Base-by-base conservation (phyloP, 352 stramenopile species). In the Phytophthora hibernalis region DNA sequence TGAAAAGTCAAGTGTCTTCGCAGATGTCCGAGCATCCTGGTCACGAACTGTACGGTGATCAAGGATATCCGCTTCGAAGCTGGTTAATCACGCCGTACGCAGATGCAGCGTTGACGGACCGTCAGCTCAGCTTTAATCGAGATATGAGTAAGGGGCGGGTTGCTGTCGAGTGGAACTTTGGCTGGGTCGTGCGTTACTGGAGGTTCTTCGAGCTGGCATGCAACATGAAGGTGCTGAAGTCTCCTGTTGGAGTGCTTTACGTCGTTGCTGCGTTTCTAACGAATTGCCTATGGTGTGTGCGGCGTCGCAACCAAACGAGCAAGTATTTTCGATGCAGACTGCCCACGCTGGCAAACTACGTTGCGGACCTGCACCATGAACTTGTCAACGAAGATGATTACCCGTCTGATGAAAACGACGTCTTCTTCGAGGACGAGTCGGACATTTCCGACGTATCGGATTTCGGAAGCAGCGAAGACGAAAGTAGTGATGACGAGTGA, bases 121-220 rank as follows among this genome's bases (percentile, higher is more conserved):
- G 6, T 1, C 24, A 61, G 22, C 30, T 18, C 3, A 3, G 8
- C 0, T 61, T 61, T 47, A 61, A 53, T 20, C 18, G n/a, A 8
- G 54, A 54, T 31, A 11, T 61, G 5, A 53, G 24, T 18, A 51
- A 30, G 48, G 42, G 9, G 16, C 18, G 53, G 7, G 22, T 61
- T n/a, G 53, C 53, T 0, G 53, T 61, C 0, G 40, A 61, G 6
- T 61, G 53, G 53, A 16, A 20, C 22, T 61, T 61, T 30, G 28
- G 53, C 6, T 61, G 53, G 53, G 6, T 61, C 11, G 40, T 18
- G 37, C 53, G 53, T 1, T 61, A 45, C 42, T 61, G 24, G 53
- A 61, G 53, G 26, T 53, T 44, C 18, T 61, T 60, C 38, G 38
- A 60, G n/a, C 31, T 60, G 53, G 0, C 10, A 3, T 30, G 53